Evolutionary conservation across 1,284 basidiomycete genomes (phyloP).

Genomic region (Marasmius fiardii): DNA sequence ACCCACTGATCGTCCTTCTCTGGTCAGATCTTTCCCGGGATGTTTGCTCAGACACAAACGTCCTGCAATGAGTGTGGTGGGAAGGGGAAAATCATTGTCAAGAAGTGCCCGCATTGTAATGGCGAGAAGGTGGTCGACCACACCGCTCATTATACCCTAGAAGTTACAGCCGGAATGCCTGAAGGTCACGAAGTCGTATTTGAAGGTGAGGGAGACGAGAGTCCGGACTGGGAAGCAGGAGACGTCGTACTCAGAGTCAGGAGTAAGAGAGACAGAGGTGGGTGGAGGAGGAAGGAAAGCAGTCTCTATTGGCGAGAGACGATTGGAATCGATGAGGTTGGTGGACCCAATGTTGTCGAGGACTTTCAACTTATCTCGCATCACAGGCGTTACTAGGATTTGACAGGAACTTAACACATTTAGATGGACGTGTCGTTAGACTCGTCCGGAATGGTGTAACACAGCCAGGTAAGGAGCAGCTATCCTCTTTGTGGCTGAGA

Average conservation of each 20-base stretch:
- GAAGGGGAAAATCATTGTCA: constrained; percentile 74
- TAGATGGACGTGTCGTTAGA: constrained; percentile 83
- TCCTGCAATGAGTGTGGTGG: constrained; percentile 82
- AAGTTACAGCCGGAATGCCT: constrained; percentile 82
- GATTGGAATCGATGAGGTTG: constrained; percentile 85
- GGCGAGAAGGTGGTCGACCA: constrained; percentile 84
- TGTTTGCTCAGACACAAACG: constrained; percentile 83
- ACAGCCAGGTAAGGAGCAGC: constrained; percentile 69
- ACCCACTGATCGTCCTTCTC: constrained; percentile 33
- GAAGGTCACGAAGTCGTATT: constrained; percentile 91
- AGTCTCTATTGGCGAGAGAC: constrained; percentile 89
- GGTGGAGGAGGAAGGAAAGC: constrained; percentile 84
- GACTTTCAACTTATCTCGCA: constrained; percentile 7
- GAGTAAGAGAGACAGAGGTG: constrained; percentile 71
- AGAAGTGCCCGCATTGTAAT: constrained; percentile 77
- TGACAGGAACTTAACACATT: constrained; percentile 81
- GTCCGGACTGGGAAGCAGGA: constrained; percentile 88
- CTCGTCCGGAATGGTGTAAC: constrained; percentile 77
- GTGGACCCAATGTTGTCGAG: constrained; percentile 16
- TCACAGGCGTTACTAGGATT: constrained; percentile 77
- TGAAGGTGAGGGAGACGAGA: constrained; percentile 92
- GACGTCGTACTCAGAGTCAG: constrained; percentile 85
- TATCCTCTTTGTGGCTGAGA: not conserved
- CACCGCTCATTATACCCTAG: constrained; percentile 76
- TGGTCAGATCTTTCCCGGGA: constrained; percentile 84